Evolutionary conservation across 495 filamentous ascomycete genomes (phyloP), one percentile per base, ranked within the genome.

Genomic region (Beverwykella pulmonaria): DNA sequence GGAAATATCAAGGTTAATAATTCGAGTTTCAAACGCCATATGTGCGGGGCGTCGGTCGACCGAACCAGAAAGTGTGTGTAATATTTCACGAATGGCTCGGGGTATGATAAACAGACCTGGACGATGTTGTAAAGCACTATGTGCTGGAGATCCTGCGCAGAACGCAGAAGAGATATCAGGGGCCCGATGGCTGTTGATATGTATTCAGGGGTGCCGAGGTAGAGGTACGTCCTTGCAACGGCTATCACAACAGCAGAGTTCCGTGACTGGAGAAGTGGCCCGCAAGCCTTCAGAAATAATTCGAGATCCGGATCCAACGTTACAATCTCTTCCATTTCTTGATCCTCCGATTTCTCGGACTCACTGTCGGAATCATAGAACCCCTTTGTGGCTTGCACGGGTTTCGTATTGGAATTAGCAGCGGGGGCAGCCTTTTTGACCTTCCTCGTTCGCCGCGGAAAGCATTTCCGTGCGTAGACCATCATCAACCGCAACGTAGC

Each of bases 121-220:
- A 97, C 91, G 65, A 98, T 93, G 75, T 97, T 97, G 79, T 92
- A 90, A 7, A 98, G 84, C 9, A 90, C 92, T 59, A 97, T 84
- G 68, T 92, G 87, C 71, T 94, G 88, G 57, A 96, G 91, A 73
- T 97, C 93, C 65, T 89, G 86, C 14, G 91, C 87, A 30, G 88
- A 88, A 44, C 94, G 87, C 49, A 98, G 81, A 25, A 98, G 83
- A 30, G 92, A 89, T 29, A 97, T 83, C 17, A 98, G 79, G 1
- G 93, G 93, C 0, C 92, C 93, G 63, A 95, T 84, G 6, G 91
- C 85, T 22, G 78, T 71, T 47, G 82, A 81, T 26, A 92, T 83
- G 70, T 95, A 90, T 36, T 87, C 87, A 5, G 85, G 77, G 0
- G 91, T 91, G 8, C 90, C 92, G 15, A 98, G 81, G 67, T 93